Evolutionary conservation across 306 rosid species (phyloP), one percentile per base, ranked within the genome.

Genomic region (Prunus dulcis): DNA sequence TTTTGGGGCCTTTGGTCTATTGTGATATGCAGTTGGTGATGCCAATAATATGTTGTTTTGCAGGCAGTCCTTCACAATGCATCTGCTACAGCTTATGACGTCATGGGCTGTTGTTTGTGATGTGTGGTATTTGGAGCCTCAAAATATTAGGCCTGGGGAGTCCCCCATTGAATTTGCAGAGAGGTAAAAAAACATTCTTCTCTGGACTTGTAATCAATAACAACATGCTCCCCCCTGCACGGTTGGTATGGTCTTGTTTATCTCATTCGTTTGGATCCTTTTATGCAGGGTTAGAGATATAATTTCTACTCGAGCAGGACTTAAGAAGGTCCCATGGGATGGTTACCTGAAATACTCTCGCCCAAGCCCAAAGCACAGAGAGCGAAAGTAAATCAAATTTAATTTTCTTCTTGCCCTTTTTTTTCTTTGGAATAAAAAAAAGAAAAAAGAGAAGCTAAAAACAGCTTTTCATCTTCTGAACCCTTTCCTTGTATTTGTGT

Each of bases 91-190:
- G 86, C 93, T 95, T 79, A 95, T 92, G 99, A 95, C 97, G 46
- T 95, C 97, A 2, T 95, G 99, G 99, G 99, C 97, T 32, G 99
- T 95, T 80, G 99, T 95, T 78, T 95, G 97, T 87, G 99, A 95
- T 82, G 99, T 95, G 78, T 95, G 97, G 97, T 95, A 95, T 81
- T 75, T 95, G 90, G 97, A 95, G 87, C 99, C 99, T 14, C 97
- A 95, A 83, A 86, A 74, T 66, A 71, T 95, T 63, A 89, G 80
- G 85, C 97, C 90, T 46, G 93, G 98, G 75, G 97, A 95, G 79
- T 90, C 98, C n/a, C 69, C 97, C 34, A 95, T 95, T 30, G 97
- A 95, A 82, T 95, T 95, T 88, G 97, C 98, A 7, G 98, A 95
- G 87, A 95, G 97, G 97, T 95, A 76, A 46, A 38, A 38, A 38